These are phyloP conservation scores for Fraxinus sp. DNA, from an alignment of 305 asterid species.

Conservation along the genomic window DNA sequence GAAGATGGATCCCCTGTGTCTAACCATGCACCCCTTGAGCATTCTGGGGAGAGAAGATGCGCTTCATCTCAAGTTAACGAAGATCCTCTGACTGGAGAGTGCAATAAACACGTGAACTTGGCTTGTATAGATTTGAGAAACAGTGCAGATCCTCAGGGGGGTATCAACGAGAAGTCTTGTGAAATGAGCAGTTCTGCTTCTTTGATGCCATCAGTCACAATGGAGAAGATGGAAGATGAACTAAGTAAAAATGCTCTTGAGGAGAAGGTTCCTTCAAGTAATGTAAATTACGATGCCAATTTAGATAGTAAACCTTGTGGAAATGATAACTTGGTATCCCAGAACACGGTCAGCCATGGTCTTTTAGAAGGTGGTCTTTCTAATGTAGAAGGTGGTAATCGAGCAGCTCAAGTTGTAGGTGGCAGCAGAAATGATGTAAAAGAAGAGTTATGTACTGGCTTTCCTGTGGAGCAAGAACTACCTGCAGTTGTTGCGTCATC, in stretches of 20 bases:
- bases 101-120: neutral
- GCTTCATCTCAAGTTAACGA: conserved; percentile 19
- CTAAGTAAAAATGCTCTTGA: conserved; percentile 27
- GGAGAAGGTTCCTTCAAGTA: conserved; percentile 23
- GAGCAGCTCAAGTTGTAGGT: conserved; percentile 28
- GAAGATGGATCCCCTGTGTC: conserved; percentile 25
- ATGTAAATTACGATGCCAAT: conserved; percentile 19
- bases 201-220: conserved; percentile 21
- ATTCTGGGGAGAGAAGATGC: conserved; percentile 26
- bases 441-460: conserved; percentile 18
- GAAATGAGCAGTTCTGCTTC: conserved; percentile 32
- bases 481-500: conserved; percentile 1
- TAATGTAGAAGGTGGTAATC: conserved; percentile 28
- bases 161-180: conserved; percentile 29
- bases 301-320: conserved; percentile 23
- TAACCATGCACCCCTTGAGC: conserved; percentile 8
- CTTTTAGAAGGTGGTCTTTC: conserved; percentile 26
- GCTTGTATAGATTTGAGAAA: conserved; percentile 17
- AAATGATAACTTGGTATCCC: conserved; percentile 20
- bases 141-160: conserved; percentile 19
- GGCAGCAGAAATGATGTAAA: conserved; percentile 28
- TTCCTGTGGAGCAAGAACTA: conserved; percentile 21
- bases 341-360: conserved; percentile 23
- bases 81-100: conserved; percentile 17
- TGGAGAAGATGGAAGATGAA: conserved; percentile 33